These are phyloP conservation scores for Stellera chamaejasme DNA, from an alignment of 345 rosid species.

Conservation along the genomic window DNA sequence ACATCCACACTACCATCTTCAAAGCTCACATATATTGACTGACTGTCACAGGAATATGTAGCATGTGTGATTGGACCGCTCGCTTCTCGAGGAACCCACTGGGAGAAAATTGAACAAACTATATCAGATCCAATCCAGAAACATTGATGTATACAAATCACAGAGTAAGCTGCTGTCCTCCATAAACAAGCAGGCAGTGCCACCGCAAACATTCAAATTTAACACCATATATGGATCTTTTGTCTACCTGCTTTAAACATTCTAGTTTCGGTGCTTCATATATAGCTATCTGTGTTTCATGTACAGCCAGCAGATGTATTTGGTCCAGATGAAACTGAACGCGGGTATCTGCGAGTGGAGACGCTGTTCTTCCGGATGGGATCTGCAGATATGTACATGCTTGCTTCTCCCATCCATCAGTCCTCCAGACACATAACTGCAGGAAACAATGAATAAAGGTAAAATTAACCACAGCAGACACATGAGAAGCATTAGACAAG, in stretches of 20 bases:
- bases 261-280: slow-evolving; percentile 68
- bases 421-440: slow-evolving; percentile 82
- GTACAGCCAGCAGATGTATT: slow-evolving; percentile 58
- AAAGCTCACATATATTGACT: slow-evolving; percentile 68
- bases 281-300: slow-evolving; percentile 73
- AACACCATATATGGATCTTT: too few species aligned
- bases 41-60: slow-evolving; percentile 73
- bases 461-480: too few species aligned
- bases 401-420: slow-evolving; percentile 72
- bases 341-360: slow-evolving; percentile 63
- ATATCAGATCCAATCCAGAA: not conserved
- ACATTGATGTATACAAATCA: not conserved
- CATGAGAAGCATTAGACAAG: too few species aligned
- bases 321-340: slow-evolving; percentile 74
- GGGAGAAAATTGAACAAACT: slow-evolving; percentile 11
- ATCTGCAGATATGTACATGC: slow-evolving; percentile 41
- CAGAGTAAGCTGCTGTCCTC: not conserved
- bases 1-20: slow-evolving; percentile 63
- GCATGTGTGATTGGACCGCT: slow-evolving; percentile 74
- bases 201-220: not conserved
- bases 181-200: not conserved
- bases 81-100: slow-evolving; percentile 63
- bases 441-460: not conserved
- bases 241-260: slow-evolving; percentile 54
- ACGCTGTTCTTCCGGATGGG: slow-evolving; percentile 34